Conservation (phyloP, 2,329 filamentous ascomycete species). For the Graphiopsis chlorocephala region DNA sequence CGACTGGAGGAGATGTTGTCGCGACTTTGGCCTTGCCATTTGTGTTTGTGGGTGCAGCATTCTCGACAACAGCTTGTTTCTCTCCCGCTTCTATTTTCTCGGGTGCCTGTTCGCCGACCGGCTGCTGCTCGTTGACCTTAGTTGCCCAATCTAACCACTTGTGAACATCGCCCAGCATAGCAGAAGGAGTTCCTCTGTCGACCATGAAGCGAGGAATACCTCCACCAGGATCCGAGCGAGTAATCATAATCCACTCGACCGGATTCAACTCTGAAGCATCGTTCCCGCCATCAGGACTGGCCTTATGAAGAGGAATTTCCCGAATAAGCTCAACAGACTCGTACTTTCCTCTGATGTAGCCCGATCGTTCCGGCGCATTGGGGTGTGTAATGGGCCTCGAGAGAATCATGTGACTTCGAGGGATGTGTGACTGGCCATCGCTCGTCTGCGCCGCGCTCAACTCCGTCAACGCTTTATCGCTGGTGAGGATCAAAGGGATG, state of each 20-base stretch:
- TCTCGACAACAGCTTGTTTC: background rate
- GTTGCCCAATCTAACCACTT: conserved; percentile 79
- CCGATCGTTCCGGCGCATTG: conserved; percentile 65
- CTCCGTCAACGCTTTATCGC: conserved; percentile 51
- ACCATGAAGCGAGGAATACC: conserved; percentile 87
- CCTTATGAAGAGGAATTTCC: conserved; percentile 63
- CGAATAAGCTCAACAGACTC: conserved; percentile 90
- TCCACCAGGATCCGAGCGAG: conserved; percentile 81
- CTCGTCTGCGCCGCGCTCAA: conserved; percentile 37
- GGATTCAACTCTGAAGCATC: conserved; percentile 57
- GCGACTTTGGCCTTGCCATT: background rate
- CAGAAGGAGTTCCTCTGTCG: conserved; percentile 79
- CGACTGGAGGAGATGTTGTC: background rate
- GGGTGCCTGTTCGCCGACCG: background rate
- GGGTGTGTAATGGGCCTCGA: conserved; percentile 81
- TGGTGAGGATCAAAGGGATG: conserved; percentile 73
- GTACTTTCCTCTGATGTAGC: conserved; percentile 80
- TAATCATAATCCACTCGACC: conserved; percentile 92
- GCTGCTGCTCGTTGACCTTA: conserved; percentile 5
- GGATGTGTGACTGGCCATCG: conserved; percentile 39
- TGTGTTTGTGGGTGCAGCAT: background rate
- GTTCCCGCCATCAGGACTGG: conserved; percentile 28
- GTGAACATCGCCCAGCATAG: conserved; percentile 73
- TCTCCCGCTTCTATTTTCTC: background rate
- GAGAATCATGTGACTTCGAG: conserved; percentile 78